These are phyloP conservation scores for Saccharum hybrid DNA, from an alignment of 202 grass and related monocot genomes.

Conservation along the genomic window DNA sequence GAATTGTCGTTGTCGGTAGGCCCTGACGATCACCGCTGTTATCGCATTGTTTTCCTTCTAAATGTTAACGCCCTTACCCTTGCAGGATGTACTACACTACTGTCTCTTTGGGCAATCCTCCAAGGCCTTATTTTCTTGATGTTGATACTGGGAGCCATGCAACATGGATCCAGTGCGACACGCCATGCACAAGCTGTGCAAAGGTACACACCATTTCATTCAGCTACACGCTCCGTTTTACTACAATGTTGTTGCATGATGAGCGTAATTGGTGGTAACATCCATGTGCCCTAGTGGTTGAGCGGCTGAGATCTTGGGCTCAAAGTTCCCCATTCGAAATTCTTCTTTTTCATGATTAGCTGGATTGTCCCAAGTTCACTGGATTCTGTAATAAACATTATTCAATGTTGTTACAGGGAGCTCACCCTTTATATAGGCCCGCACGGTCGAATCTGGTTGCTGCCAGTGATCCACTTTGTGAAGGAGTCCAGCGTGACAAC, in stretches of 20 bases:
- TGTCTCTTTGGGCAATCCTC: conserved; percentile 74
- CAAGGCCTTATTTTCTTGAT: conserved; percentile 79
- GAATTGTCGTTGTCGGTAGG: too few relatives aligned
- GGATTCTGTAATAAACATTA: background rate
- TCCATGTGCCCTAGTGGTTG: conserved; percentile 14
- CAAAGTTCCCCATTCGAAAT: background rate
- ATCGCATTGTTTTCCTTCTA: background rate
- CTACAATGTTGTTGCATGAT: background rate
- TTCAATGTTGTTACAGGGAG: conserved; percentile 54
- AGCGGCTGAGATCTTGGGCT: background rate
- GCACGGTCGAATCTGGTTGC: conserved; percentile 50
- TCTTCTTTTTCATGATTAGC: background rate
- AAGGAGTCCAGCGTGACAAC: conserved; percentile 58
- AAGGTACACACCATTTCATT: conserved; percentile 53
- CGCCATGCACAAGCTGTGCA: conserved; percentile 76
- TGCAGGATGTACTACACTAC: conserved; percentile 87
- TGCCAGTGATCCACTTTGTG: conserved; percentile 58
- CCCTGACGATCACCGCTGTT: background rate
- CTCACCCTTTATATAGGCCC: conserved; percentile 80
- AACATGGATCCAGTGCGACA: conserved; percentile 93
- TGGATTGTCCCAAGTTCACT: background rate
- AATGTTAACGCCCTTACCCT: conserved; percentile 36
- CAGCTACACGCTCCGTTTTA: background rate
- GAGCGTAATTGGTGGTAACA: background rate
- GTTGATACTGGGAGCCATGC: conserved; percentile 82